Conservation (phyloP, 2,329 filamentous ascomycete genomes). For the Colletotrichum endophyticum region DNA sequence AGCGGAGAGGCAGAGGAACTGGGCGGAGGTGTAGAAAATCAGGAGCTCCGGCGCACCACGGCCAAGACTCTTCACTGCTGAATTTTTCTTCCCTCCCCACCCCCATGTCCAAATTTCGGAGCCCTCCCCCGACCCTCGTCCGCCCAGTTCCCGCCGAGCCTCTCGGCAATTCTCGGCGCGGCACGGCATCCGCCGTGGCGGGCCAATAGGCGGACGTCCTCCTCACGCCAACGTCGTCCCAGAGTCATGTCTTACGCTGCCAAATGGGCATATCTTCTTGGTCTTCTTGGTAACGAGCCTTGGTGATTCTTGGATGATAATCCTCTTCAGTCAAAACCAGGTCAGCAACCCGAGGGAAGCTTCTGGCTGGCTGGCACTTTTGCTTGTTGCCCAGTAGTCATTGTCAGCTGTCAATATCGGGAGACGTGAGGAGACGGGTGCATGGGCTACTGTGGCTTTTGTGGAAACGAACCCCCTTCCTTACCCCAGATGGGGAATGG, state of each 20-base stretch:
- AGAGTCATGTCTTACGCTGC: slow-evolving; percentile 14
- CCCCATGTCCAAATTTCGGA: neutral
- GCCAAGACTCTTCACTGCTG: neutral
- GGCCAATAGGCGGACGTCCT: slow-evolving; percentile 2
- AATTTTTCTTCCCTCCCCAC: neutral
- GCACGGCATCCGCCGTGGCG: slow-evolving; percentile 12
- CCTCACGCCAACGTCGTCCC: neutral
- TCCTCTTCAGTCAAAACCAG: neutral
- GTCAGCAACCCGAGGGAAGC: neutral
- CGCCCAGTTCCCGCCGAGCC: slow-evolving; percentile 13
- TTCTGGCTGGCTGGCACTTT: neutral
- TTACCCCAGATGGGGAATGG: neutral
- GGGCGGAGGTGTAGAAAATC: neutral
- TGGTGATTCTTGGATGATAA: slow-evolving; percentile 9
- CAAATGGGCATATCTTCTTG: neutral
- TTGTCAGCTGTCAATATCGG: slow-evolving; percentile 3
- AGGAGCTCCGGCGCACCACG: neutral
- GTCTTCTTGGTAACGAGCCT: neutral
- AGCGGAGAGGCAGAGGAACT: neutral
- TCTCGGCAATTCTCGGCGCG: slow-evolving; percentile 21
- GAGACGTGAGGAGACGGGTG: neutral
- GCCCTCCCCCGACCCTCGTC: slow-evolving; percentile 1
- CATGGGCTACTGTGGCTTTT: no score
- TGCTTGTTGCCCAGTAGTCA: neutral
- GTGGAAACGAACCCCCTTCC: neutral